A percentile compares a stretch with the other conserved stretches of the same genome.
phyloP scores from a whole-genome alignment of 2,329 filamentous ascomycete genomes.

The Xylariaceae sp. region DNA sequence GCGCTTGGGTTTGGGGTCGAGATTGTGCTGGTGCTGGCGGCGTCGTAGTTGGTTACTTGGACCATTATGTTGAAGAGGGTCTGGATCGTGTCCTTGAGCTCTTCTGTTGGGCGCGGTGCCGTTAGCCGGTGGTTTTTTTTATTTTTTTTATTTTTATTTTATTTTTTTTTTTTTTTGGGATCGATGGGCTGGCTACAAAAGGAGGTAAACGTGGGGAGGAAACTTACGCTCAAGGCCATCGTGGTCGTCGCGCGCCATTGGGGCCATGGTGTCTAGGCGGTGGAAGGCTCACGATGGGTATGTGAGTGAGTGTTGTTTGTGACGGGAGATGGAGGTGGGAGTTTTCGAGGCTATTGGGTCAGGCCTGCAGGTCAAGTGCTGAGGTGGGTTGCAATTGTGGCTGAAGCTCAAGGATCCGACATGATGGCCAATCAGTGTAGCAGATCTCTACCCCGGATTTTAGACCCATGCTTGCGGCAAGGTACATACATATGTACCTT shows the following conservation, averaged over 20 bases:
- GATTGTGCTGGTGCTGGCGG: conserved; percentile 24
- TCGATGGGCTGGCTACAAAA: too few relatives aligned
- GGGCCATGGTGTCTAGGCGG: conserved; percentile 36
- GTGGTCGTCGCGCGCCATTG: conserved; percentile 38
- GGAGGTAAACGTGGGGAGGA: background rate
- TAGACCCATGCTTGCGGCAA: too few relatives aligned
- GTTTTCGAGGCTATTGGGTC: background rate
- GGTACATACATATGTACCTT: background rate
- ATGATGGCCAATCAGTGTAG: background rate
- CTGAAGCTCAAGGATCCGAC: background rate
- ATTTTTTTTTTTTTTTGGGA: too few relatives aligned
- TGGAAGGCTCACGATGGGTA: background rate
- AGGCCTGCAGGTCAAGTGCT: background rate
- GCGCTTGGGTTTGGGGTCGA: conserved; percentile 4
- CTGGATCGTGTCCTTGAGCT: conserved; percentile 41
- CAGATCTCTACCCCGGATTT: conserved; percentile 13
- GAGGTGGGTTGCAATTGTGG: background rate
- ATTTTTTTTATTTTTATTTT: too few relatives aligned
- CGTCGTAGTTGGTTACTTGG: conserved; percentile 64
- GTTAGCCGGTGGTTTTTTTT: too few relatives aligned
- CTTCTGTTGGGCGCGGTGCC: conserved; percentile 28
- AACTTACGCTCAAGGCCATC: conserved; percentile 41
- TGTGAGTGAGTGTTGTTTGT: background rate
- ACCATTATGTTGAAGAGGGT: conserved; percentile 48
- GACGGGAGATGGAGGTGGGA: background rate